A percentile compares a stretch with the other conserved stretches of the same genome.
These are phyloP conservation scores for Wickerhamiella kazuoi DNA, from an alignment of 805 yeast genomes.

Conservation along the genomic window DNA sequence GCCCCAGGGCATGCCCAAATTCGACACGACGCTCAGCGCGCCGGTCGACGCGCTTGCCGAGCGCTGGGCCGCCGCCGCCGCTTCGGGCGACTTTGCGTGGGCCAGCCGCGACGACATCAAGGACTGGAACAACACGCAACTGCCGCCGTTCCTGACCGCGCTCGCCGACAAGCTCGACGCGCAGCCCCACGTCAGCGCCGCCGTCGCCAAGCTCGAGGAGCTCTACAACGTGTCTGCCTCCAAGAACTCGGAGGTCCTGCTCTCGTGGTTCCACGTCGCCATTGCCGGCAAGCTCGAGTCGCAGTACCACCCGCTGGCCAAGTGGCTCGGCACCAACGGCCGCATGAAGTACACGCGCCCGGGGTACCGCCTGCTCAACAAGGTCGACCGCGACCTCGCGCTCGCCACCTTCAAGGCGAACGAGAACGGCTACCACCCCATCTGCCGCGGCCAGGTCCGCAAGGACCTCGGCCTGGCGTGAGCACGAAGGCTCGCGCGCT, in stretches of 20 bases:
- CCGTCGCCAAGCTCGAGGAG: constrained; percentile 23
- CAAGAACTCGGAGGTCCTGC: constrained; percentile 62
- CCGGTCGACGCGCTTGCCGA: constrained; percentile 48
- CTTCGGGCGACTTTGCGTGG: constrained; percentile 9
- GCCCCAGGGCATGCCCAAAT: constrained; percentile 75
- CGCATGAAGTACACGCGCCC: constrained; percentile 92
- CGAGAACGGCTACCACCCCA: constrained; percentile 59
- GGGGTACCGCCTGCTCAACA: constrained; percentile 47
- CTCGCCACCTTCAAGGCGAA: constrained; percentile 41
- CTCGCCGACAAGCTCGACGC: constrained; percentile 29
- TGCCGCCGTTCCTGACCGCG: constrained; percentile 60
- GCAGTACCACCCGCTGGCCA: constrained; percentile 38
- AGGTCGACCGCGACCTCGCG: constrained; percentile 51
- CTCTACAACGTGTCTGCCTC: constrained; percentile 34
- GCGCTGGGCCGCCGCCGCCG: constrained; percentile 37
- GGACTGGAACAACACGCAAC: constrained; percentile 53
- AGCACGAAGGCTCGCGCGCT: too few species aligned
- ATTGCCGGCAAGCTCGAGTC: constrained; percentile 32
- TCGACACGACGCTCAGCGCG: constrained; percentile 64
- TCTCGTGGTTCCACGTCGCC: constrained; percentile 59
- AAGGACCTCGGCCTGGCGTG: constrained; percentile 56
- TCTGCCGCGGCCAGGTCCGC: constrained; percentile 63
- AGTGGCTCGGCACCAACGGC: constrained; percentile 82
- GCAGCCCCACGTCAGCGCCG: constrained; percentile 15
- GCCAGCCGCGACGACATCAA: constrained; percentile 35